These are phyloP conservation scores for Xylaria digitata DNA, from an alignment of 2,329 filamentous ascomycete species.

Conservation along the genomic window DNA sequence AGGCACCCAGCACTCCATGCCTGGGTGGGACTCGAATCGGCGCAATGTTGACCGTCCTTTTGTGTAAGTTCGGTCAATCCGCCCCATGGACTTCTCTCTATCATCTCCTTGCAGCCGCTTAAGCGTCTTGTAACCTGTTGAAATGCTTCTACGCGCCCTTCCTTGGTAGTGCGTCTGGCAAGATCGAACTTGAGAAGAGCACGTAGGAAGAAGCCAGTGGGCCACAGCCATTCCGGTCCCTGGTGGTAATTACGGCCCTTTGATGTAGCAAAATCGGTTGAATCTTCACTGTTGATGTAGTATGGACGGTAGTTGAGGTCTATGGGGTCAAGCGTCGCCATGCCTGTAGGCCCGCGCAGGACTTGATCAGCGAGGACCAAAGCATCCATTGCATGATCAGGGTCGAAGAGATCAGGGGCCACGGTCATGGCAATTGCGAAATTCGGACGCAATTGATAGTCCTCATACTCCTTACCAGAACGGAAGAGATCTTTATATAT, in stretches of 20 bases:
- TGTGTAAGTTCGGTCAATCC: slow-evolving; percentile 94
- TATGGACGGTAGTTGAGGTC: slow-evolving; percentile 95
- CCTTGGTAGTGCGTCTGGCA: slow-evolving; percentile 68
- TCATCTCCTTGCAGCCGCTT: slow-evolving; percentile 84
- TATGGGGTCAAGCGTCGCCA: slow-evolving; percentile 92
- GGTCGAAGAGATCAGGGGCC: slow-evolving; percentile 86
- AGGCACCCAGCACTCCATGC: slow-evolving; percentile 96
- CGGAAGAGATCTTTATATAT: slow-evolving; percentile 98
- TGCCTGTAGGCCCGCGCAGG: slow-evolving; percentile 88
- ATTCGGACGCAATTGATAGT: slow-evolving; percentile 95
- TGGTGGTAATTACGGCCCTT: slow-evolving; percentile 99
- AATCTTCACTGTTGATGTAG: slow-evolving; percentile 96
- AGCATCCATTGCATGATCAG: slow-evolving; percentile 80
- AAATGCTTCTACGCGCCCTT: slow-evolving; percentile 86
- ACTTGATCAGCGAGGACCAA: slow-evolving; percentile 82
- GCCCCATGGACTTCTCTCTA: slow-evolving; percentile 84
- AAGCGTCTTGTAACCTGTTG: slow-evolving; percentile 92
- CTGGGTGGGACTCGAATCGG: slow-evolving; percentile 93
- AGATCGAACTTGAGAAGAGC: slow-evolving; percentile 93
- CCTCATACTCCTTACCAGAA: slow-evolving; percentile 94
- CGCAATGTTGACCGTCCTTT: slow-evolving; percentile 83
- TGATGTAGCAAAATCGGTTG: slow-evolving; percentile 86
- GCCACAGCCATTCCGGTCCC: slow-evolving; percentile 98
- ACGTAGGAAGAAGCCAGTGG: slow-evolving; percentile 92
- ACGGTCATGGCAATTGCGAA: slow-evolving; percentile 97